Evolutionary conservation across 371 early-diverging fungal species (phyloP), one percentile per base, ranked within the genome.

Genomic region (Apophysomyces elegans): DNA sequence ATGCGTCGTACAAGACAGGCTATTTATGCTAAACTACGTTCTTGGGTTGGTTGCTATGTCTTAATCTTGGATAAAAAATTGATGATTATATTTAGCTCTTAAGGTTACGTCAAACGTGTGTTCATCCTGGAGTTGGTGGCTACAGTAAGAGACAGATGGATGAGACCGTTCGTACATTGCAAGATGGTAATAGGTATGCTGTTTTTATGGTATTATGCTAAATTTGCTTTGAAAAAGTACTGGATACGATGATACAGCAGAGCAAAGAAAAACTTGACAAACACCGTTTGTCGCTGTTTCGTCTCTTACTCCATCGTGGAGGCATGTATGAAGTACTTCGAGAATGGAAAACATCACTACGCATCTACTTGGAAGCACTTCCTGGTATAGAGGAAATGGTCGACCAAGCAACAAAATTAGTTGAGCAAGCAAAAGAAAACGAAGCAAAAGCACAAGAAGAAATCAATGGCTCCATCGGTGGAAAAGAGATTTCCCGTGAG

Each of bases 241-340:
- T 89, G 56, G 70, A 78, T 38, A 61, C 74, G 13, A 83, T 89
- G 86, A 60, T 77, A 12, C 64, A 69, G 16, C 79, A 80, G 45
- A 71, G 71, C 14, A 68, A 54, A 39, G 74, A 73, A n/a, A 63
- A 63, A n/a, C 35, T 73, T 8, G 67, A 73, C 7, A 59, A 63
- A 7, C 59, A 45, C 13, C 46, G 26, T 7, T 37, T 75, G 32
- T 67, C 68, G 21, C 36, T 50, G 54, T 7, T 50, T 44, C 21
- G 58, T 62, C 8, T 64, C 62, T 18, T 21, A 13, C 58, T 79
- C 12, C 66, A 57, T 11, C 63, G 61, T 50, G 79, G 64, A 7
- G 79, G 79, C 32, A 79, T 79, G 78, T 44, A 63, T n/a, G 78
- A 78, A 67, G 44, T 75, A 0, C 26, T 71, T 18, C 26, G 69